Conservation (phyloP, 1,139 yeast species). For the Sugiyamaella japonica region DNA sequence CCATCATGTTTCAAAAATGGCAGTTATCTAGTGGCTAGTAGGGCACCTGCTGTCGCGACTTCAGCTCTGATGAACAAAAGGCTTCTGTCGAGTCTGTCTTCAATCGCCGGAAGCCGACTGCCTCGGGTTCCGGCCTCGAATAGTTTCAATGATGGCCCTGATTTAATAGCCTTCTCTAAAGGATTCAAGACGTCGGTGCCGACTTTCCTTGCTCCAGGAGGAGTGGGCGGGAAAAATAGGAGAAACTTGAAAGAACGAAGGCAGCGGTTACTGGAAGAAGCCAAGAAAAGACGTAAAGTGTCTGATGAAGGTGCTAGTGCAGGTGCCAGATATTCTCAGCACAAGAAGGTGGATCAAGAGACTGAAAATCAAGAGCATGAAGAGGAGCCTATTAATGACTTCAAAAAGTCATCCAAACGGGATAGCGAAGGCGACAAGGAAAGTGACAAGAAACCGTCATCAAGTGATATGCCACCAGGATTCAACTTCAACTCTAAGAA, state of each 20-base stretch:
- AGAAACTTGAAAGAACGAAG: constrained; percentile 12
- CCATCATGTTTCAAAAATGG: constrained; percentile 1
- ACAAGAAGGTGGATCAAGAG: constrained; percentile 16
- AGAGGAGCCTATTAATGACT: not conserved
- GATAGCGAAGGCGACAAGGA: constrained; percentile 10
- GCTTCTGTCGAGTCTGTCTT: not conserved
- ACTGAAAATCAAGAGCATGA: constrained; percentile 13
- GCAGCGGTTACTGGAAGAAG: constrained; percentile 13
- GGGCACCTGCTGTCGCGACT: not conserved
- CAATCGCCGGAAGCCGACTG: not conserved
- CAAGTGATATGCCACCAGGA: constrained; percentile 25
- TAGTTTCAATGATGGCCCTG: not conserved
- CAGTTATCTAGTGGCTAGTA: constrained; percentile 4
- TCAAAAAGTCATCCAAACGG: constrained; percentile 13
- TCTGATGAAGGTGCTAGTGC: constrained; percentile 1
- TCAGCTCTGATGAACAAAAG: not conserved
- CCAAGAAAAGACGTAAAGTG: constrained; percentile 5
- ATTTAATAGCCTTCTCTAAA: not conserved
- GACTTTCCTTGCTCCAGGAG: constrained; percentile 10
- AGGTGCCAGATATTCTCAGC: not conserved
- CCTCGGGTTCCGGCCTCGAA: not conserved
- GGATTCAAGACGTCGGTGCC: constrained; percentile 13
- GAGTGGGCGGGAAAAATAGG: constrained; percentile 9
- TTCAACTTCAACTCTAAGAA: constrained; percentile 28
- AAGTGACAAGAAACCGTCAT: constrained; percentile 10